phyloP scores from a whole-genome alignment of 2,329 filamentous ascomycete species.

The Blumeriella jaapii region DNA sequence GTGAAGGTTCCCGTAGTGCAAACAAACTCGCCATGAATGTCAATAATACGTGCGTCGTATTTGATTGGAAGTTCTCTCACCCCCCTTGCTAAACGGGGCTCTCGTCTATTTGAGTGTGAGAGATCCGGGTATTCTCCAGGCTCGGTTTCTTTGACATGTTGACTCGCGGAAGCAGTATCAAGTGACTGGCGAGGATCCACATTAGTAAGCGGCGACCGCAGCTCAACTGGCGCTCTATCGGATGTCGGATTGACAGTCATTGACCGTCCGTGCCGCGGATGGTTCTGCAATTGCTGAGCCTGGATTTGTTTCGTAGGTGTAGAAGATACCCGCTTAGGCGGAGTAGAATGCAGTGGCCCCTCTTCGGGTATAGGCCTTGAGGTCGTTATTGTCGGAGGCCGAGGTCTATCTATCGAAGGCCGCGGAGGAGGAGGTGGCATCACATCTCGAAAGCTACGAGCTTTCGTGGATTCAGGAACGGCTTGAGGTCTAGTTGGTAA shows the following conservation, averaged over 20 bases:
- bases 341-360: conserved; percentile 15
- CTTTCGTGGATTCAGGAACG: conserved; percentile 22
- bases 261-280: conserved; percentile 35
- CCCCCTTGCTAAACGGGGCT: conserved; percentile 62
- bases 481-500: conserved; percentile 37
- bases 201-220: conserved; percentile 25
- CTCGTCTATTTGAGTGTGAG: conserved; percentile 71
- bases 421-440: conserved; percentile 23
- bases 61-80: conserved; percentile 69
- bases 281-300: conserved; percentile 31
- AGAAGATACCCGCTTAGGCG: conserved; percentile 35
- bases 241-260: conserved; percentile 38
- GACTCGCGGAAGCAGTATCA: conserved; percentile 5
- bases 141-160: conserved; percentile 10
- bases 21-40: conserved; percentile 76
- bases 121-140: conserved; percentile 64
- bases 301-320: conserved; percentile 29
- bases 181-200: conserved; percentile 11
- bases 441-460: conserved; percentile 3
- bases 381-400: conserved; percentile 12
- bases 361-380: conserved; percentile 1
- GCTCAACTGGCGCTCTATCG: conserved; percentile 30
- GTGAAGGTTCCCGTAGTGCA: conserved; percentile 83
- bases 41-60: conserved; percentile 77
- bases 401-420: conserved; percentile 19